phyloP scores from a whole-genome alignment of 1,139 yeast species.

The Blastobotrys proliferans region DNA sequence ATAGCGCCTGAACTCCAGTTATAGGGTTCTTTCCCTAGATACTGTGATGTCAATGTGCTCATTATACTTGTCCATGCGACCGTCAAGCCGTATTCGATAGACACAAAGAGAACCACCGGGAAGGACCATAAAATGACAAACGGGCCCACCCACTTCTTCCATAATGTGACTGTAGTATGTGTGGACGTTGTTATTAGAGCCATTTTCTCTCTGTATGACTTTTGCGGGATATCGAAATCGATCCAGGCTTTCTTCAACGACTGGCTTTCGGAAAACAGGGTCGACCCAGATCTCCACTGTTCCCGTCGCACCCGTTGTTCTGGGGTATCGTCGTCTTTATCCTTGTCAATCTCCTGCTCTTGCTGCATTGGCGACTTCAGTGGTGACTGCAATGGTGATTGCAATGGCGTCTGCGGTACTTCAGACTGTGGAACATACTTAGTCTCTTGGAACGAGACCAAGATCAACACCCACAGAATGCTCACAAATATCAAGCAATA shows the following conservation, averaged over 20 bases:
- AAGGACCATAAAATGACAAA: slow-evolving; percentile 16
- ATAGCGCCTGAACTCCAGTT: slow-evolving; percentile 17
- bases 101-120: slow-evolving; percentile 19
- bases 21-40: slow-evolving; percentile 16
- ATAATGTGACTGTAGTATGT: slow-evolving; percentile 19
- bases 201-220: slow-evolving; percentile 9
- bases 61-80: slow-evolving; percentile 20
- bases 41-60: slow-evolving; percentile 16
- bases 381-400: slow-evolving; percentile 30
- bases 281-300: too few species aligned
- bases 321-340: not conserved
- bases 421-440: too few species aligned
- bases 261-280: too few species aligned
- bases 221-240: slow-evolving; percentile 13
- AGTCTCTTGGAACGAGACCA: slow-evolving; percentile 47
- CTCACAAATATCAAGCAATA: slow-evolving; percentile 45
- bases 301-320: too few species aligned
- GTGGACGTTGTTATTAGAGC: slow-evolving; percentile 9
- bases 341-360: slow-evolving; percentile 3
- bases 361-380: slow-evolving; percentile 3
- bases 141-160: slow-evolving; percentile 24
- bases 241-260: slow-evolving; percentile 4
- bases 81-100: slow-evolving; percentile 18
- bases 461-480: slow-evolving; percentile 41
- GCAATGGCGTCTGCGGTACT: too few species aligned